These are phyloP conservation scores for Myxozyma monticola DNA, from an alignment of 805 yeast species.

Conservation along the genomic window DNA sequence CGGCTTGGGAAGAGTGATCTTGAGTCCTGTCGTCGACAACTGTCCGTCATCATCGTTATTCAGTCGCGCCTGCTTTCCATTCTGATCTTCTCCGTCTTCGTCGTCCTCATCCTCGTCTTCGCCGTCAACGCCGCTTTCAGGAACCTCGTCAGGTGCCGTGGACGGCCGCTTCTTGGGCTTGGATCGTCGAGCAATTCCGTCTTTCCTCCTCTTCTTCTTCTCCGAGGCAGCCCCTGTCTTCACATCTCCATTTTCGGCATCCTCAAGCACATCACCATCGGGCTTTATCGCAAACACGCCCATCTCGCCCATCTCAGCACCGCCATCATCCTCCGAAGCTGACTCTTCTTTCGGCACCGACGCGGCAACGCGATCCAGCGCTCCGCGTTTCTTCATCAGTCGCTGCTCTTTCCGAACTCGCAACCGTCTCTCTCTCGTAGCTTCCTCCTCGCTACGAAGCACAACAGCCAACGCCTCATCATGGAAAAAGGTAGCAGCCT, in stretches of 20 bases:
- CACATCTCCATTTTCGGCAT: neutral
- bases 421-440: constrained; percentile 24
- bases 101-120: constrained; percentile 1
- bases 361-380: too few species aligned
- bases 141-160: too few species aligned
- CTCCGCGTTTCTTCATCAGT: too few species aligned
- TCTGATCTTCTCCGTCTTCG: constrained; percentile 1
- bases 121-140: neutral
- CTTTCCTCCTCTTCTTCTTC: constrained; percentile 4
- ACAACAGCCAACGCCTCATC: constrained; percentile 29
- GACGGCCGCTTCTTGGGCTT: neutral
- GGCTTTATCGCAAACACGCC: constrained; percentile 6
- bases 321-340: too few species aligned
- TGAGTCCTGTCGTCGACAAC: constrained; percentile 5
- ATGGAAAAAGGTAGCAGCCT: constrained; percentile 20
- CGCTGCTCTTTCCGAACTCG: too few species aligned
- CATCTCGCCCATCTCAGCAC: constrained; percentile 1
- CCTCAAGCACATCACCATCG: neutral
- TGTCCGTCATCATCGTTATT: neutral
- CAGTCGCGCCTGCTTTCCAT: too few species aligned
- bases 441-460: constrained; percentile 22
- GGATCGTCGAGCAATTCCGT: neutral
- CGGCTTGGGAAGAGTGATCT: constrained; percentile 6
- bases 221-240: neutral
- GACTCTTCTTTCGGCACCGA: too few species aligned